Base-by-base conservation (phyloP, 108 stramenopile genomes). In the Fragilariopsis cylindrus region DNA sequence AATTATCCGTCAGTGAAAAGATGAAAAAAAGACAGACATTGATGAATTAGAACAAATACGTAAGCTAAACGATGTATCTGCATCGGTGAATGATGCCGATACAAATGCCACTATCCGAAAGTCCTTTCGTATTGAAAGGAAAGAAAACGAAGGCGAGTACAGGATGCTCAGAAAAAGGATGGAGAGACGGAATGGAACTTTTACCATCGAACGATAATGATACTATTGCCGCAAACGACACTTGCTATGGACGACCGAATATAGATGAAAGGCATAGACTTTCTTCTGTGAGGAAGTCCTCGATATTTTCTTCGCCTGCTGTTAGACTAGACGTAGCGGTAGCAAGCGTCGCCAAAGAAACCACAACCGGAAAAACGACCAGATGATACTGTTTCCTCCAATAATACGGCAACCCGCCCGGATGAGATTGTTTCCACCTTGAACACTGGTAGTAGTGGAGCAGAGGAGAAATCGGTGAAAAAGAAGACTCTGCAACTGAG, bases 101-200 rank as follows among this genome's bases (percentile, higher is more conserved):
- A 57, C 56, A 30, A 95, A 95, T 77, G 86, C 94, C 7, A 46
- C 70, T 7, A 77, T 95, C 15, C 86, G 96, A 53, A 60, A 69
- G 15, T 8, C 16, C 4, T 90, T 85, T 80, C 73, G 96, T 19
- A 80, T 65, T 46, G 86, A 91, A 47, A 78, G 96, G 12, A 70
- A 69, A 44, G 82, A 57, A 89, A 88, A 73, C 85, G 84, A 66
- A 67, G 67, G 16, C 60, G 84, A 62, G 16, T 87, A 39, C 65
- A 69, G 19, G 78, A 86, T 7, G 96, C 82, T 7, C 48, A 30
- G 46, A 60, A 5, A 39, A 72, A 19, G 92, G 91, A 39, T 88
- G 90, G 83, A 83, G 85, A 57, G 39, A 70, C 19, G 88, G 87
- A 6, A 90, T 92, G 75, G 80, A 81, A 69, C 18, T 87, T 40